Base-by-base conservation (phyloP, 1,139 yeast species). In the Meyerozyma sp. region DNA sequence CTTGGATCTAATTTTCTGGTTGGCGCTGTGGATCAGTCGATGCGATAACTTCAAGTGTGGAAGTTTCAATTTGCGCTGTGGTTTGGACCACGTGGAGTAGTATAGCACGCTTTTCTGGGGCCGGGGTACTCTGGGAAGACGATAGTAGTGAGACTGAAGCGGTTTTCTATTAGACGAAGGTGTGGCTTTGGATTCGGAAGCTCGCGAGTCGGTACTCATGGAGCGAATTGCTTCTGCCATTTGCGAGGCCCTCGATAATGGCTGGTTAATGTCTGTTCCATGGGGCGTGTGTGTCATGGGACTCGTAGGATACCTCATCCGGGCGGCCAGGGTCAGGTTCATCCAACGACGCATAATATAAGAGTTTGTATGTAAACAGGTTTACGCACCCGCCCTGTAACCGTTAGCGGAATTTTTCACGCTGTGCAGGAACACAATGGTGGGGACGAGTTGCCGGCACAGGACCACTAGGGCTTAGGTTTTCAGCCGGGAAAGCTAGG, bases 71-170 rank as follows among this genome's bases (percentile, higher is more conserved):
- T 50, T 50, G 39, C 53, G 57, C 38, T 49, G 56, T 35, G 47
- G 48, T 32, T 53, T 53, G 11, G 62, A 56, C 79, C 72, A 72
- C 32, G 62, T 65, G 36, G 79, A 73, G 62, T 80, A 79, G 58
- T 80, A 80, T 42, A 79, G 66, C 4, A 75, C 74, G 46, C 75
- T 78, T 47, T 86, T 62, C 59, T 79, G 80, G 6, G 88, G 86
- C 48, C 86, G 68, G 2, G 88, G 86, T 43, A 82, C 78, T 47
- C 70, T 68, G 1, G 87, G 84, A 53, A 82, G 79, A 21, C 67
- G 71, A 51, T 77, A 75, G 48, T 68, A 70, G 48, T 61, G 66
- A 28, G 57, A 55, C 42, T 57, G 47, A 37, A 57, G 53, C 42
- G 53, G 48, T 35, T 65, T 57, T 39, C 49, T 53, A 41, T 58